These are phyloP conservation scores for Colletotrichum simmondsii DNA, from an alignment of 2,329 filamentous ascomycete species.

Conservation along the genomic window DNA sequence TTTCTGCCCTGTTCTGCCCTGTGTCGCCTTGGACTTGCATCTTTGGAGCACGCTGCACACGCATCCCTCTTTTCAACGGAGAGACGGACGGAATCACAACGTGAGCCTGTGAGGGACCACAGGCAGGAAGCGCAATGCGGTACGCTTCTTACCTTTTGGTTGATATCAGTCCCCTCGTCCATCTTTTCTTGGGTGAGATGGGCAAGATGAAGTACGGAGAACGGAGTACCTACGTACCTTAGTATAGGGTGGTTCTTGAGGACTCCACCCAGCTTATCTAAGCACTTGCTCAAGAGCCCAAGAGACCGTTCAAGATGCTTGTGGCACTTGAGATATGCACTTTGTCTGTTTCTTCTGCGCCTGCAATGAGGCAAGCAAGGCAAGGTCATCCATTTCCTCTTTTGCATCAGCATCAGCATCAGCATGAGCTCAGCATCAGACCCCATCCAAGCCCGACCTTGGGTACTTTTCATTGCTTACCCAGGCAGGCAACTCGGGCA, in stretches of 20 bases:
- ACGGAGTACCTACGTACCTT: too few species aligned
- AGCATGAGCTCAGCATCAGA: neutral
- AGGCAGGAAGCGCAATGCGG: too few species aligned
- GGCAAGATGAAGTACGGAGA: too few species aligned
- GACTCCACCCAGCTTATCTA: too few species aligned
- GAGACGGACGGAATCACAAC: too few species aligned
- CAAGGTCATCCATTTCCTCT: neutral
- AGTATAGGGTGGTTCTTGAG: too few species aligned
- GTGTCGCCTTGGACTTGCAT: slow-evolving; percentile 4
- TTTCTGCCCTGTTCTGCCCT: neutral
- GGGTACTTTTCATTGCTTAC: neutral
- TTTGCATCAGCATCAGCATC: neutral
- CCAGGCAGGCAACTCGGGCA: neutral
- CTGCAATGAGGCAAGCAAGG: neutral
- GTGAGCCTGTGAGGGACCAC: too few species aligned
- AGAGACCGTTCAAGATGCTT: neutral
- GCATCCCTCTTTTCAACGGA: neutral
- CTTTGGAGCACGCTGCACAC: neutral
- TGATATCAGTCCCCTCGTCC: too few species aligned
- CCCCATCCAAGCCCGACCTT: too few species aligned
- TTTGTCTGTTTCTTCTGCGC: neutral
- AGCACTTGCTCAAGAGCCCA: too few species aligned
- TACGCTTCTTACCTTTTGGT: too few species aligned
- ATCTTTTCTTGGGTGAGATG: too few species aligned
- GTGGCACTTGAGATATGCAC: neutral